Percentiles rank a stretch among this genome's conserved stretches.
These are phyloP conservation scores for Pichia nanzhaoensis DNA, from an alignment of 805 yeast species.

Conservation along the genomic window DNA sequence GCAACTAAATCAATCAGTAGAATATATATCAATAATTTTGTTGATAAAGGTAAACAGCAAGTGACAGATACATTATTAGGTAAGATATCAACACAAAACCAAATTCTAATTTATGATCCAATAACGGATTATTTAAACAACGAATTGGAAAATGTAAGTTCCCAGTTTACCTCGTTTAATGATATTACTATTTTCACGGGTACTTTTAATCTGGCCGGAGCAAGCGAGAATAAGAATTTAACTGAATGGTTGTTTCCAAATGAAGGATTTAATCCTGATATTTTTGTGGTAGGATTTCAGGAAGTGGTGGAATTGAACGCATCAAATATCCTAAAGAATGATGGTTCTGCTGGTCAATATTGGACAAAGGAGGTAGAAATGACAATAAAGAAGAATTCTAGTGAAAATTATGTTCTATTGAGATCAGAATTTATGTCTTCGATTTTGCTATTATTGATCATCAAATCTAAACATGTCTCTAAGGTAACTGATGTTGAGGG, in stretches of 20 bases:
- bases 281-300: slow-evolving; percentile 87
- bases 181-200: slow-evolving; percentile 68
- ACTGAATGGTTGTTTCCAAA: slow-evolving; percentile 77
- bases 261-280: slow-evolving; percentile 56
- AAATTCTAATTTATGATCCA: slow-evolving; percentile 81
- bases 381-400: slow-evolving; percentile 44
- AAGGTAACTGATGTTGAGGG: slow-evolving; percentile 82
- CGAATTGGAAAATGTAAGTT: slow-evolving; percentile 43
- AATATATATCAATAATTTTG: slow-evolving; percentile 92
- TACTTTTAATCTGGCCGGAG: slow-evolving; percentile 84
- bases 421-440: slow-evolving; percentile 76
- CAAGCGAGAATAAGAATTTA: slow-evolving; percentile 50
- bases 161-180: slow-evolving; percentile 53
- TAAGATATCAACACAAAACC: slow-evolving; percentile 58
- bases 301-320: slow-evolving; percentile 93
- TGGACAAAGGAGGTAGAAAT: slow-evolving; percentile 70
- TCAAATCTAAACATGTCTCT: slow-evolving; percentile 38
- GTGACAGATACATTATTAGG: slow-evolving; percentile 86
- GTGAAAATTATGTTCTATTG: slow-evolving; percentile 47
- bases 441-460: slow-evolving; percentile 56
- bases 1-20: slow-evolving; percentile 94
- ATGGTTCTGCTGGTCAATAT: slow-evolving; percentile 62
- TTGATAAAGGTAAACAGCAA: slow-evolving; percentile 85
- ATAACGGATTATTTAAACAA: slow-evolving; percentile 75
- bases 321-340: slow-evolving; percentile 81